phyloP scores from a whole-genome alignment of 2,329 filamentous ascomycete genomes.

The Phialophora macrospora region DNA sequence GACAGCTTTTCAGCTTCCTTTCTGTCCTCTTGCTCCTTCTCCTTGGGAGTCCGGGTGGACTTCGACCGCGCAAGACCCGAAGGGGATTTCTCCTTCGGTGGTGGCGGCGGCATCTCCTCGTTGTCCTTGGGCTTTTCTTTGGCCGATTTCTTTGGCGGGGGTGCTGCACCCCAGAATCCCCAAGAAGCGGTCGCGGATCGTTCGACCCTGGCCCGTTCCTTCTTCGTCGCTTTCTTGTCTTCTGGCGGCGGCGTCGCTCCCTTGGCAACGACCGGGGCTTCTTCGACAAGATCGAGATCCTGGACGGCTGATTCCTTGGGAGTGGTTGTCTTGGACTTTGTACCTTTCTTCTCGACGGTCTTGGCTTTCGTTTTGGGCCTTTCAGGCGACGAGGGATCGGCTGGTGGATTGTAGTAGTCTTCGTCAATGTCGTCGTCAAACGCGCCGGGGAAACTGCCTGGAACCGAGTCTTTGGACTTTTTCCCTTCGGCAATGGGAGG shows the following conservation, averaged over 20 bases:
- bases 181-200: conserved; percentile 72
- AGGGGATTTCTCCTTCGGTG: conserved; percentile 47
- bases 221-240: conserved; percentile 65
- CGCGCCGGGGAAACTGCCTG: conserved; percentile 63
- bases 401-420: conserved; percentile 37
- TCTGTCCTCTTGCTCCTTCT: conserved; percentile 61
- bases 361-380: conserved; percentile 34
- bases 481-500: conserved; percentile 43
- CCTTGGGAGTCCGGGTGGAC: conserved; percentile 59
- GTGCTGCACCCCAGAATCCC: conserved; percentile 72
- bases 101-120: conserved; percentile 37
- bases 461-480: conserved; percentile 52
- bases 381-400: conserved; percentile 27
- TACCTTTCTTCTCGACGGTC: conserved; percentile 30
- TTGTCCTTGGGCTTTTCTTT: conserved; percentile 57
- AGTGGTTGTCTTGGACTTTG: conserved; percentile 42
- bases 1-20: conserved; percentile 63
- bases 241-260: conserved; percentile 60
- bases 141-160: conserved; percentile 52
- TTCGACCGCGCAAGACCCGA: conserved; percentile 60
- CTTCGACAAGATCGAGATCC: conserved; percentile 37
- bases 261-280: conserved; percentile 44
- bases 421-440: conserved; percentile 54
- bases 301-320: conserved; percentile 39
- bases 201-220: conserved; percentile 76